Conservation (phyloP, 352 stramenopile genomes). For the Blastocystis sp. region DNA sequence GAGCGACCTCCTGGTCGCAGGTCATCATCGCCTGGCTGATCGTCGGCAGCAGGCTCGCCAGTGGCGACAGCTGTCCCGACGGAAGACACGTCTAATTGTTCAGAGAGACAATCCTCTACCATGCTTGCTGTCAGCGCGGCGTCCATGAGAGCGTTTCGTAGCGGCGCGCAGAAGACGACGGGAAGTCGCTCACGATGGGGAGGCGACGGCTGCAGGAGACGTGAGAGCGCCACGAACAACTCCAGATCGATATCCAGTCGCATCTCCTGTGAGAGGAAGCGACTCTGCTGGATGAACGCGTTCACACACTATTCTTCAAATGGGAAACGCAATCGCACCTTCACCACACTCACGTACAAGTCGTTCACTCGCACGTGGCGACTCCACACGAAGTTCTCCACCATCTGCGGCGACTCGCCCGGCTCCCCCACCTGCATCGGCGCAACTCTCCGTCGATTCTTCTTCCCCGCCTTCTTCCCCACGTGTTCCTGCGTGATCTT, state of each 20-base stretch:
- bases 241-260: conserved; percentile 12
- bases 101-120: not conserved
- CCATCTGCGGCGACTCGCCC: not conserved
- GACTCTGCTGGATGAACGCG: not conserved
- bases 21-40: not conserved
- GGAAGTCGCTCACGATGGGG: not conserved
- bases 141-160: not conserved
- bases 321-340: not conserved
- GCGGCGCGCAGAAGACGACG: not conserved
- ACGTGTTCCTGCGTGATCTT: not conserved
- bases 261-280: not conserved
- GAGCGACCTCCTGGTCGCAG: not conserved
- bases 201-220: not conserved
- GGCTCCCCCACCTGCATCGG: not conserved
- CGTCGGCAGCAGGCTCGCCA: not conserved
- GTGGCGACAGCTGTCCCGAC: conserved; percentile 16
- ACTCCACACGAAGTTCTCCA: conserved; percentile 16
- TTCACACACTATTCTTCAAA: not conserved
- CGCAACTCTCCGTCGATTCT: not conserved
- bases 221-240: not conserved
- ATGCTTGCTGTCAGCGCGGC: not conserved
- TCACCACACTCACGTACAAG: not conserved
- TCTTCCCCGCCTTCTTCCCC: conserved; percentile 6
- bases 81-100: not conserved
- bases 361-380: not conserved